Evolutionary conservation across 2,329 filamentous ascomycete species (phyloP), one percentile per base, ranked within the genome.

Genomic region (Cercospora sp.): DNA sequence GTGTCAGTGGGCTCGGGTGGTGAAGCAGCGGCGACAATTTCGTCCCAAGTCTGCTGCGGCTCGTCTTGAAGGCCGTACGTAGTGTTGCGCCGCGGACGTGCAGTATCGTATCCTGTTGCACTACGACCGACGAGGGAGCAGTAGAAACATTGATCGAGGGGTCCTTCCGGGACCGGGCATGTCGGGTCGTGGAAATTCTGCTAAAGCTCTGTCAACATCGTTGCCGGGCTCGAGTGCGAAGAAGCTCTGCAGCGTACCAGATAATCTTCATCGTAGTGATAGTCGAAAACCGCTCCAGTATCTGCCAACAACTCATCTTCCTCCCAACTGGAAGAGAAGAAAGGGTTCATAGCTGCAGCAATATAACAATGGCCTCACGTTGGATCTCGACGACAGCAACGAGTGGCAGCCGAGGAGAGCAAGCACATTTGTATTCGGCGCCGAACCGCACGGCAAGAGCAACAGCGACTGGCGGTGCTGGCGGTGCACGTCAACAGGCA

Each of bases 341-440:
- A 9, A 3, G 21, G 18, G 18, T 61, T 12, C 59, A 61, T 43
- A 13, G 43, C 53, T 10, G 2, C 24, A 6, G 53, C 24, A 26
- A 12, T 26, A n/a, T 13, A 49, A 21, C 24, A 24, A 57, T 28
- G 26, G 53, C 53, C n/a, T 24, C 21, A 57, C 53, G 53, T n/a
- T 57, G 53, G 53, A 4, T 57, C 53, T 30, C 53, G 53, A 57
- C 13, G 53, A 57, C 53, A 32, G 43, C 43, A 18, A 28, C 53
- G 53, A 57, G 53, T 28, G 0, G 24, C 13, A 57, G 24, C 28
- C 53, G 53, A 57, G 53, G 24, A 57, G 53, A 57, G 53, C 53
- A 57, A 57, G 53, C 24, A 32, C 32, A 60, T 61, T 40, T 61
- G 59, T 45, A 61, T 61, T 61, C 59, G 59, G 32, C 7, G 32